Conservation (phyloP, 2,329 filamentous ascomycete genomes). For the Cordyceps cicadae region DNA sequence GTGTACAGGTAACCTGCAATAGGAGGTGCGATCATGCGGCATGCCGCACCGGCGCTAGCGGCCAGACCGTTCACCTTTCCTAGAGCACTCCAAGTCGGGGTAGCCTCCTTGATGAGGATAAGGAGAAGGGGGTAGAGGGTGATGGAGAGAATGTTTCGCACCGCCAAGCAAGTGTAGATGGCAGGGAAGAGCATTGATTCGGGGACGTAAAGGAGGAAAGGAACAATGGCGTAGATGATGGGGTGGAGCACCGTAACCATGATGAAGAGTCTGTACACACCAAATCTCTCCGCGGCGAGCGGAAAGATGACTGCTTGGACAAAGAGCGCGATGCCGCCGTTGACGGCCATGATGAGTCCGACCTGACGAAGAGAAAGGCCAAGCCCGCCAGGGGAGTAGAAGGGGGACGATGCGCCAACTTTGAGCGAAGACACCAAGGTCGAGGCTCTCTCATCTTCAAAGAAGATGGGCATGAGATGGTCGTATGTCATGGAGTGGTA, state of each 20-base stretch:
- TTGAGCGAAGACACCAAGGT: conserved; percentile 28
- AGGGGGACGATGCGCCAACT: conserved; percentile 28
- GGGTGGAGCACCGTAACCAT: conserved; percentile 53
- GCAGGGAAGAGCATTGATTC: conserved; percentile 41
- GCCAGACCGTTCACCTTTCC: conserved; percentile 60
- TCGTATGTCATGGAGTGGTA: conserved; percentile 96
- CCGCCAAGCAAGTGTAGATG: conserved; percentile 49
- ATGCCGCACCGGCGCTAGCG: conserved; percentile 57
- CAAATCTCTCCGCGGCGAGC: conserved; percentile 47
- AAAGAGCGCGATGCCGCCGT: conserved; percentile 51
- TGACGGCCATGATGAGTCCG: conserved; percentile 51
- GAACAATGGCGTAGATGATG: conserved; percentile 51
- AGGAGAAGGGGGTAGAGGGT: conserved; percentile 58
- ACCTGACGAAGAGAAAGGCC: conserved; percentile 55
- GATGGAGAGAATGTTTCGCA: conserved; percentile 55
- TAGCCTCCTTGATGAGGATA: conserved; percentile 60
- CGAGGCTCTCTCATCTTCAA: conserved; percentile 61
- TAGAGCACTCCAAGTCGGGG: conserved; percentile 45
- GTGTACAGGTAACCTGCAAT: conserved; percentile 56
- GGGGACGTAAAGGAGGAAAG: conserved; percentile 48
- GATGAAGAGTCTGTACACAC: conserved; percentile 53
- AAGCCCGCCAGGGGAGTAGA: conserved; percentile 54
- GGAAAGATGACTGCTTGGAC: conserved; percentile 56
- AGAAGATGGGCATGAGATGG: conserved; percentile 83
- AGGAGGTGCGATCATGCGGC: conserved; percentile 59